Conservation (phyloP, 23 red algal species). For the Gracilaria gracilis region DNA sequence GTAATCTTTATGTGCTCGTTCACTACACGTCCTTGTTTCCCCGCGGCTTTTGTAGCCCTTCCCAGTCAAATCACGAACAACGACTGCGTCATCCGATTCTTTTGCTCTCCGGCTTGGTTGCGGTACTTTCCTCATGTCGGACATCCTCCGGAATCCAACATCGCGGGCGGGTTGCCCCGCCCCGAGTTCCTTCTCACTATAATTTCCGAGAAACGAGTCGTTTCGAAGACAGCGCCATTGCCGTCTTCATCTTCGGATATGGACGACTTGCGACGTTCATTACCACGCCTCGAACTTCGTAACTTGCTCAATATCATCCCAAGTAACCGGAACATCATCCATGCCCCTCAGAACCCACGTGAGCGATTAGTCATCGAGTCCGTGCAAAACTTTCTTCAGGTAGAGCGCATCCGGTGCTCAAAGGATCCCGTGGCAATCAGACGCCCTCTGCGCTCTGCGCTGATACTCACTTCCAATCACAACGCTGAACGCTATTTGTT, state of each 20-base stretch:
- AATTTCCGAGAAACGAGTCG: conserved; percentile 2
- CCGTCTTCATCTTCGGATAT: conserved; percentile 1
- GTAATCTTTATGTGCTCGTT: background rate
- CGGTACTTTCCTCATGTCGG: background rate
- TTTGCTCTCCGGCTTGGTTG: background rate
- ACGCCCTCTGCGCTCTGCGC: conserved; percentile 7
- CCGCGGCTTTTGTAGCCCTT: background rate
- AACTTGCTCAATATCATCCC: conserved; percentile 23
- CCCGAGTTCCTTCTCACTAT: background rate
- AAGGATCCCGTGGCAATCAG: conserved; percentile 34
- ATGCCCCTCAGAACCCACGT: background rate
- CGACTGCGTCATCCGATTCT: background rate
- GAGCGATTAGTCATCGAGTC: conserved; percentile 14
- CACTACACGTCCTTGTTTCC: background rate
- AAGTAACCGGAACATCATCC: too few species aligned
- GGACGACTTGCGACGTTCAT: conserved; percentile 1
- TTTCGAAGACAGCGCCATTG: conserved; percentile 1
- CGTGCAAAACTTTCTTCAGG: conserved; percentile 12
- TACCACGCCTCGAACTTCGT: conserved; percentile 13
- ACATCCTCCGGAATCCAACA: background rate
- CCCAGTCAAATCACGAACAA: background rate
- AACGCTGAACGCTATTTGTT: background rate
- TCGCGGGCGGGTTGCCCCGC: background rate
- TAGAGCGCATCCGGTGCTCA: conserved; percentile 23
- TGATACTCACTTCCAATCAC: conserved; percentile 5